Percentiles rank a stretch among this genome's conserved stretches.
phyloP scores from a whole-genome alignment of 257 asterid genomes.

The Ophiorrhiza pumila region DNA sequence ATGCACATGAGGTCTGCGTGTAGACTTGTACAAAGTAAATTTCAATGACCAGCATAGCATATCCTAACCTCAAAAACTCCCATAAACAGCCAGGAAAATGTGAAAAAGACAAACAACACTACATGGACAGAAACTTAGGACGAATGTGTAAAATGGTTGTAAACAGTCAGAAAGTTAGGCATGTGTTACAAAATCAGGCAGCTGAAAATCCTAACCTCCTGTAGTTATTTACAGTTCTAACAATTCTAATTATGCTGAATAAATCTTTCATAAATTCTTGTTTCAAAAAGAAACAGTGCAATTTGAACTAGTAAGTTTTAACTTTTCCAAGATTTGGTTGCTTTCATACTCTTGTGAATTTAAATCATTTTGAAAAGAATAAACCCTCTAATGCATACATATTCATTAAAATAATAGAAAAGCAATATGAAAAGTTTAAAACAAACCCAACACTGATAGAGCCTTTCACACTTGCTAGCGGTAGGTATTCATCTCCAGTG shows the following conservation, averaged over 20 bases:
- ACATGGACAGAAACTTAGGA: no score
- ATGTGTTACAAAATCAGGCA: no score
- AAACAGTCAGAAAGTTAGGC: no score
- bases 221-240: no score
- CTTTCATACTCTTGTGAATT: neutral
- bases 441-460: slow-evolving; percentile 59
- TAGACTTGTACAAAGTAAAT: no score
- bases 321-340: neutral
- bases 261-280: neutral
- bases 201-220: no score
- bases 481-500: slow-evolving; percentile 66
- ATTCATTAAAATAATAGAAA: neutral
- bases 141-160: no score
- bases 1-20: no score
- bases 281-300: neutral
- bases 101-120: no score
- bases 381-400: neutral
- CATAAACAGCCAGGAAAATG: no score
- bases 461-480: slow-evolving; percentile 64
- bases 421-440: slow-evolving; percentile 13
- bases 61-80: no score
- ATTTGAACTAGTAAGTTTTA: neutral
- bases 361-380: neutral
- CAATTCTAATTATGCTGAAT: neutral
- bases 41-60: no score